A percentile compares a stretch with the other conserved stretches of the same genome.
These are phyloP conservation scores for Apiotrichum montevideense DNA, from an alignment of 1,284 basidiomycete species.

Conservation along the genomic window DNA sequence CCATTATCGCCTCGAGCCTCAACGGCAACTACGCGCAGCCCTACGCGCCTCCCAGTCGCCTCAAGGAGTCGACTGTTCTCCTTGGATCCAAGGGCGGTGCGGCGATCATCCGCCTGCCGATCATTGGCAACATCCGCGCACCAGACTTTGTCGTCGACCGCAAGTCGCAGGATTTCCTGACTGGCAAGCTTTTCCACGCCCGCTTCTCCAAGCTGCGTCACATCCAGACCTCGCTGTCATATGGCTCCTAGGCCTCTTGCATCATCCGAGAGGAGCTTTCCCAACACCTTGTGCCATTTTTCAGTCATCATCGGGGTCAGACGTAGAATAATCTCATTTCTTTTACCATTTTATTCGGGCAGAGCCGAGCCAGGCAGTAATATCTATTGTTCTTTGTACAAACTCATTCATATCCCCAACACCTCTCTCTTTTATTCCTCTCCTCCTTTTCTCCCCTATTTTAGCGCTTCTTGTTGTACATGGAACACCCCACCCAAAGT, in stretches of 20 bases:
- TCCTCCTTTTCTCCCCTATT: background rate
- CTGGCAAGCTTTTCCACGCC: conserved; percentile 25
- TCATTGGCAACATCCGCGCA: conserved; percentile 22
- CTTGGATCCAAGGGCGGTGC: conserved; percentile 28
- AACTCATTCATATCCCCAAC: background rate
- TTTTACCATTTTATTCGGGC: background rate
- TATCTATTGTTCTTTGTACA: background rate
- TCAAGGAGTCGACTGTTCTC: conserved; percentile 24
- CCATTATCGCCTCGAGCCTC: conserved; percentile 26
- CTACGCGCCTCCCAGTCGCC: conserved; percentile 15
- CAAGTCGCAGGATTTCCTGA: conserved; percentile 28
- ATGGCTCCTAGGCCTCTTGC: background rate
- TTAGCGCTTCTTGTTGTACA: background rate
- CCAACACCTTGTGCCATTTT: no score
- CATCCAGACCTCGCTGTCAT: background rate
- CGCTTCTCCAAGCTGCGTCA: conserved; percentile 24
- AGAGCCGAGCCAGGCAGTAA: background rate
- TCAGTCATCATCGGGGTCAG: no score
- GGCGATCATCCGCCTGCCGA: conserved; percentile 28
- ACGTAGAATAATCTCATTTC: background rate
- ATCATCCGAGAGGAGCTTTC: no score
- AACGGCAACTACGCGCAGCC: conserved; percentile 26
- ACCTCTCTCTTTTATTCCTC: no score
- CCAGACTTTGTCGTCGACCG: conserved; percentile 25
- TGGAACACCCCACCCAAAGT: background rate